Evolutionary conservation across 768 basidiomycete genomes (phyloP).

Genomic region (Sporobolomyces roseus): DNA sequence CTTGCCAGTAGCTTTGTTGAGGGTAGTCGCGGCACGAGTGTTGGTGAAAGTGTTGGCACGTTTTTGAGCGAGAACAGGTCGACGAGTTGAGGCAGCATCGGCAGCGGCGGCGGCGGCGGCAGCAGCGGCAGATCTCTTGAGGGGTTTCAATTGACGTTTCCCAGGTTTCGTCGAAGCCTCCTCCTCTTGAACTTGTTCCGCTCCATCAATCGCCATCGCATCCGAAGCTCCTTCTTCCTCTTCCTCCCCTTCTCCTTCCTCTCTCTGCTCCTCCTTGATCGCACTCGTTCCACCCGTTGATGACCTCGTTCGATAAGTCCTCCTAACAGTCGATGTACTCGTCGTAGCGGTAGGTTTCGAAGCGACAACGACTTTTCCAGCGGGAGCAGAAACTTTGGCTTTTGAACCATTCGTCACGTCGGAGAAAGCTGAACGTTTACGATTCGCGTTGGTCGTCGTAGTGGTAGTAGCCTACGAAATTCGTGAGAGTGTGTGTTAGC

Average conservation of each 20-base stretch:
- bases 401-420: slow-evolving; percentile 58
- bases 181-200: slow-evolving; percentile 45
- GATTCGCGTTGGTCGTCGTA: slow-evolving; percentile 40
- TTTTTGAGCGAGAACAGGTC: slow-evolving; percentile 19
- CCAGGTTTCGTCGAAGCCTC: not conserved
- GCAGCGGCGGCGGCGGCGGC: not conserved
- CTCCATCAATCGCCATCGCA: slow-evolving; percentile 57
- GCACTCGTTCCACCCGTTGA: slow-evolving; percentile 34
- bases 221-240: slow-evolving; percentile 29
- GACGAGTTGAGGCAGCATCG: slow-evolving; percentile 2
- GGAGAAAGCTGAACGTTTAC: slow-evolving; percentile 70
- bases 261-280: slow-evolving; percentile 33
- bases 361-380: not conserved
- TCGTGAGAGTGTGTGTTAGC: not conserved
- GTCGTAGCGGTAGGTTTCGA: slow-evolving; percentile 10
- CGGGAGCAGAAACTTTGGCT: slow-evolving; percentile 20
- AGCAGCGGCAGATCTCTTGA: slow-evolving; percentile 19
- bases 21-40: slow-evolving; percentile 2
- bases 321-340: not conserved
- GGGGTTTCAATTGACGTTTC: slow-evolving; percentile 11
- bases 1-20: slow-evolving; percentile 13
- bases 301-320: slow-evolving; percentile 34
- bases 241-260: not conserved
- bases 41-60: slow-evolving; percentile 4
- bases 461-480: not conserved